Percentiles rank a stretch among this genome's conserved stretches.
Evolutionary conservation across 2,329 filamentous ascomycete species (phyloP).

Genomic region (Escovopsis sp.): DNA sequence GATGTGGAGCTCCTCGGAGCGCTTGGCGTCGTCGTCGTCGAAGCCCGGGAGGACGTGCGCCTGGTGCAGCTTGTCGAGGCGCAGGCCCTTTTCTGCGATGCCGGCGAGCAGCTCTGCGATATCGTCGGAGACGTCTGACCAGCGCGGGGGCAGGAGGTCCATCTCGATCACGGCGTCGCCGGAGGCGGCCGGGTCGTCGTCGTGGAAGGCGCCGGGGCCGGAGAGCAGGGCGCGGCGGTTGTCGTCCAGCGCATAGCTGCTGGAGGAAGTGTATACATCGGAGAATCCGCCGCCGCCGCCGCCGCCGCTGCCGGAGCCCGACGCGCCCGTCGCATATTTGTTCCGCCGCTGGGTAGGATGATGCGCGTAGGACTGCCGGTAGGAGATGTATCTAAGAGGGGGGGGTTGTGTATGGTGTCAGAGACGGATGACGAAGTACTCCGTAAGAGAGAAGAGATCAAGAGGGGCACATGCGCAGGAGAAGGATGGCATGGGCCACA

Average conservation of each 20-base stretch:
- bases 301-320: conserved; percentile 35
- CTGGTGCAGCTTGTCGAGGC: conserved; percentile 83
- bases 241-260: conserved; percentile 31
- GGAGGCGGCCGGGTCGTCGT: too few relatives aligned
- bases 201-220: conserved; percentile 46
- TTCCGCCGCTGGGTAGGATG: conserved; percentile 73
- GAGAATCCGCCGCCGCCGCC: conserved; percentile 41
- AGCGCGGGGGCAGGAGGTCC: conserved; percentile 87
- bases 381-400: conserved; percentile 99
- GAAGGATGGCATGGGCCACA: neutral
- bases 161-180: conserved; percentile 96
- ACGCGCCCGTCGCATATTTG: conserved; percentile 39
- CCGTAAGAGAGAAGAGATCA: too few relatives aligned
- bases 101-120: conserved; percentile 69
- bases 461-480: neutral
- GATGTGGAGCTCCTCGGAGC: conserved; percentile 75
- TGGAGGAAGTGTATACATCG: conserved; percentile 38
- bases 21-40: conserved; percentile 84
- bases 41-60: conserved; percentile 95
- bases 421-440: too few relatives aligned
- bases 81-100: conserved; percentile 68
- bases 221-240: conserved; percentile 70
- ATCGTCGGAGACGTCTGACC: conserved; percentile 91
- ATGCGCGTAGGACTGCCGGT: conserved; percentile 95
- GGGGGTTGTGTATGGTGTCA: conserved; percentile 7